A percentile compares a stretch with the other conserved stretches of the same genome.
Conservation (phyloP, 164 flowering plant genomes). For the Hamamelis virginiana region DNA sequence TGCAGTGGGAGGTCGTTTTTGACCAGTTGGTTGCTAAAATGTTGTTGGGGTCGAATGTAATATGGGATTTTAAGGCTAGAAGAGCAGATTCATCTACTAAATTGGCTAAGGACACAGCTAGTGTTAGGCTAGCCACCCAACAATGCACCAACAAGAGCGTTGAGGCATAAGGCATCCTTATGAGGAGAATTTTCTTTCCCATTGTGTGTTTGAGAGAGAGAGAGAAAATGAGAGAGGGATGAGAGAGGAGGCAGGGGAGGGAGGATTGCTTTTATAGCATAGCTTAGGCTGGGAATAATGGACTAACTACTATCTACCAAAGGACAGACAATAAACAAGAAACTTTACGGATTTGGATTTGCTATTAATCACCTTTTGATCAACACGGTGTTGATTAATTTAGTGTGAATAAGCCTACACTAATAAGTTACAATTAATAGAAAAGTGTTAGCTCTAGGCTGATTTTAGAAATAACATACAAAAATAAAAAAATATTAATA, state of each 20-base stretch:
- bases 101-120: not conserved
- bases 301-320: no score
- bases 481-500: no score
- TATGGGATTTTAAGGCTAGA: not conserved
- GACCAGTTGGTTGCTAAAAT: constrained; percentile 2
- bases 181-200: not conserved
- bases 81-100: not conserved
- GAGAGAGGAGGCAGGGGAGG: not conserved
- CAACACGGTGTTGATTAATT: no score
- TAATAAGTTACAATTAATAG: no score
- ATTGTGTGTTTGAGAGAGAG: not conserved
- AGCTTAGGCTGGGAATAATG: no score
- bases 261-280: no score
- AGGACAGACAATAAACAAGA: no score
- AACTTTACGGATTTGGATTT: no score
- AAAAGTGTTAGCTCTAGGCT: no score
- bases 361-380: no score
- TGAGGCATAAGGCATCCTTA: not conserved
- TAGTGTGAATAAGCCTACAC: no score
- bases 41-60: not conserved
- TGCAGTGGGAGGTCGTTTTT: not conserved
- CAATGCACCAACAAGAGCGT: not conserved
- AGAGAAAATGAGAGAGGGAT: not conserved
- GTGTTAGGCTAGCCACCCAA: not conserved
- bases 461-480: no score